Evolutionary conservation across 441 rosid species (phyloP), one percentile per base, ranked within the genome.

Genomic region (Cnidoscolus chayamansa): DNA sequence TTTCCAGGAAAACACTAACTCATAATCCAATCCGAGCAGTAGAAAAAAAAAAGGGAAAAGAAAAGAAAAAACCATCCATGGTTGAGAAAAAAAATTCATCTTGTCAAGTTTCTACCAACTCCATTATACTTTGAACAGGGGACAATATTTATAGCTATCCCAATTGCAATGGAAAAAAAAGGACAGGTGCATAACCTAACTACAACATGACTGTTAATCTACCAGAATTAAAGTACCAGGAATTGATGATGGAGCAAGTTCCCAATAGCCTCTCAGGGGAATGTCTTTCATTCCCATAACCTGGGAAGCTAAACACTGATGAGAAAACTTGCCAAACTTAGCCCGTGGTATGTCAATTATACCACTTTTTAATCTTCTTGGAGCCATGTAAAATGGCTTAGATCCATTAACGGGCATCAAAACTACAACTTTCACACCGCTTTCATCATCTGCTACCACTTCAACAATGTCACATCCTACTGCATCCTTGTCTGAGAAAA

Each of bases 271-370:
- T 25, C 25, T 25, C 25, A 25, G 25, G 25, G 25, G 25, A 25
- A 25, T 25, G 25, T 73, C 77, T 1, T 65, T 60, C 61, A 74
- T 78, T 64, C 76, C 79, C 10, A 53, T 32, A 4, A 53, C 81
- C 81, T 62, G 75, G 80, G 83, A 81, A 40, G 87, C 88, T 49
- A 90, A 92, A 70, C 93, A 82, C 68, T 77, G 91, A 76, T 94
- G 97, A 25, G 98, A 94, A 80, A 94, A 94, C 72, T 87, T 85
- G 47, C 80, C 74, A 62, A 86, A 72, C 71, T 92, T 87, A 0
- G 16, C 17, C 60, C 65, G 6, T 6, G 83, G 86, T 63, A 89
- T 81, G 56, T 72, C 77, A 55, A 15, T 63, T 25, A 68, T 78
- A 49, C 76, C 69, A 0, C 82, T 76, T 68, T 62, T 70, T 2